Conservation (phyloP, 2,329 filamentous ascomycete genomes). For the Metarhizium sp. region DNA sequence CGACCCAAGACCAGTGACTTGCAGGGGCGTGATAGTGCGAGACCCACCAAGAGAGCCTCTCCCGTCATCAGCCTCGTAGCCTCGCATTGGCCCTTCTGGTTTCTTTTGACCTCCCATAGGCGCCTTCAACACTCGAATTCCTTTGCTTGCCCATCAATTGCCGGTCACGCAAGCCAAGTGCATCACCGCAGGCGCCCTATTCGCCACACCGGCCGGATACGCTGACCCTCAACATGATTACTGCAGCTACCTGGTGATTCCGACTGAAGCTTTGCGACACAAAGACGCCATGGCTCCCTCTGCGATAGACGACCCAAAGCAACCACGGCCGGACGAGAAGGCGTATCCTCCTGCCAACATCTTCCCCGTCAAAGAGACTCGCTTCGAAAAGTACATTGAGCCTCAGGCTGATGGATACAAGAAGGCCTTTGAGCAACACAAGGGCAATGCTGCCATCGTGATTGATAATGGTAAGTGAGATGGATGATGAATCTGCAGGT, state of each 20-base stretch:
- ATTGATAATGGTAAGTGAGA: constrained; percentile 80
- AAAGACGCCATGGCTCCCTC: constrained; percentile 40
- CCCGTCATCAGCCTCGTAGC: constrained; percentile 25
- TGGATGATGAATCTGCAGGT: background rate
- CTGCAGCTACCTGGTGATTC: background rate
- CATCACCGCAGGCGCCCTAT: constrained; percentile 1
- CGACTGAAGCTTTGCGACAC: constrained; percentile 6
- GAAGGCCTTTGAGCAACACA: constrained; percentile 48
- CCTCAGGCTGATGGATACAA: constrained; percentile 59
- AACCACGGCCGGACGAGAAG: constrained; percentile 26
- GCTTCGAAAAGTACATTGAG: constrained; percentile 46
- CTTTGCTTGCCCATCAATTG: background rate
- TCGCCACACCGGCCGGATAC: constrained; percentile 1
- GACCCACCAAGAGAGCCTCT: constrained; percentile 11
- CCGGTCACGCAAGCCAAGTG: background rate
- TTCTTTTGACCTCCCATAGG: background rate
- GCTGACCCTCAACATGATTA: constrained; percentile 4
- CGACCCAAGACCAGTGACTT: background rate
- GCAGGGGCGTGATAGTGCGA: background rate
- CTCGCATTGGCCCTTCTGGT: constrained; percentile 16
- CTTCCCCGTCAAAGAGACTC: constrained; percentile 52
- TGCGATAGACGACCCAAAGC: constrained; percentile 35
- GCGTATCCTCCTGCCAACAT: constrained; percentile 45
- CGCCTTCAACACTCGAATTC: background rate
- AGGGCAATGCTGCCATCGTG: constrained; percentile 66